These are phyloP conservation scores for Verticillium nonalfalfae DNA, from an alignment of 2,329 filamentous ascomycete species.

Conservation along the genomic window DNA sequence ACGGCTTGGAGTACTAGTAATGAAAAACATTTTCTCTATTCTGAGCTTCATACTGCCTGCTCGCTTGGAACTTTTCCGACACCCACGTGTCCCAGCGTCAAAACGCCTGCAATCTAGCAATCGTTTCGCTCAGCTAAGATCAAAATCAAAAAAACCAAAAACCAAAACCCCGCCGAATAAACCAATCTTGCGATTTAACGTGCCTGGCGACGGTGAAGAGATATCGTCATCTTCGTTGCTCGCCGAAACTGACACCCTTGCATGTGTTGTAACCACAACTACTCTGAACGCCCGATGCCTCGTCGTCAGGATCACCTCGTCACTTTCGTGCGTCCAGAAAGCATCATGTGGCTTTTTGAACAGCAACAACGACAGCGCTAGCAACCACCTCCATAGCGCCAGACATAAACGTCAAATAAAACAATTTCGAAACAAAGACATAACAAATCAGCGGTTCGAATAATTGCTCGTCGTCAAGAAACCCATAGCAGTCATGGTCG, in stretches of 20 bases:
- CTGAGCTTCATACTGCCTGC: not conserved
- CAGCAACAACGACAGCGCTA: not conserved
- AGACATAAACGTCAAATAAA: constrained; percentile 1
- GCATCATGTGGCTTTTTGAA: not conserved
- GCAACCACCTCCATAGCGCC: not conserved
- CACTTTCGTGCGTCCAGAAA: not conserved
- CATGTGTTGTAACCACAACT: not conserved
- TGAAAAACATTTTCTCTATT: not conserved
- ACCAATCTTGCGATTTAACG: not conserved
- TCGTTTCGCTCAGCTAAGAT: not conserved
- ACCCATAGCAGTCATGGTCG: not conserved
- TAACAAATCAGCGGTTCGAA: not conserved
- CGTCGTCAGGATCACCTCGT: not conserved
- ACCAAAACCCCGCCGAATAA: not conserved
- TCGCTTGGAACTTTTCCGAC: not conserved
- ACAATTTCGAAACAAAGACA: constrained; percentile 3
- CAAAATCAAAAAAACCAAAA: not conserved
- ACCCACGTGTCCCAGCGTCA: not conserved
- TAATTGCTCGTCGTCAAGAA: not conserved
- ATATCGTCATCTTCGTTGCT: not conserved
- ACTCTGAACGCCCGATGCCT: not conserved
- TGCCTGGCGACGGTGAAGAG: not conserved
- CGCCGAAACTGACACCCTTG: not conserved
- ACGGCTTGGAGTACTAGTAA: not conserved
- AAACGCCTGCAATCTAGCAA: not conserved